phyloP scores from a whole-genome alignment of 1,139 yeast species.

The Blastobotrys illinoisensis region DNA sequence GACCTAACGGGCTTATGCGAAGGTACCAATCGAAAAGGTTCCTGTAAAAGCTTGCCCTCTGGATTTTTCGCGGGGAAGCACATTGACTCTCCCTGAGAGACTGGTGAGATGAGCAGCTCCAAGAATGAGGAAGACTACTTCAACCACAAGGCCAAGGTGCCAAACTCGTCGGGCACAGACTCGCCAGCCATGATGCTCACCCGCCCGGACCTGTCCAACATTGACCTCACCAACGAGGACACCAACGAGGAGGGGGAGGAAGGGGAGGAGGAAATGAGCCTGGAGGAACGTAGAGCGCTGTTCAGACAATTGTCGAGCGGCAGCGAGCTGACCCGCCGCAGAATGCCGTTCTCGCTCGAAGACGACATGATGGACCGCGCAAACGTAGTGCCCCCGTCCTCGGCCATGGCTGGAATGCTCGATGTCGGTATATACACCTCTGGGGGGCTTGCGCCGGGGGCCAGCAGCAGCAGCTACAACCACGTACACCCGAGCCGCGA shows the following conservation, averaged over 20 bases:
- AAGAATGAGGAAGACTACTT: not conserved
- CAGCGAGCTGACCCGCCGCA: not conserved
- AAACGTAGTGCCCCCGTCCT: not conserved
- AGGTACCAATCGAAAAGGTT: not conserved
- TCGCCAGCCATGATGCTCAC: conserved; percentile 10
- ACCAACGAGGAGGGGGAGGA: no score
- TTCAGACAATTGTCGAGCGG: not conserved
- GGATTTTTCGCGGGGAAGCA: not conserved
- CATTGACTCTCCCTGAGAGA: not conserved
- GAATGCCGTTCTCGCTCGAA: not conserved
- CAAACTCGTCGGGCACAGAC: not conserved
- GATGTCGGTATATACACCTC: conserved; percentile 26
- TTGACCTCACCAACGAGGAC: conserved; percentile 4
- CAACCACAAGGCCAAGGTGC: not conserved
- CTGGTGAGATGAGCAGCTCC: not conserved
- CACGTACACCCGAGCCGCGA: not conserved
- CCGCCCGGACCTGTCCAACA: conserved; percentile 10
- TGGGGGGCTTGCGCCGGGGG: conserved; percentile 32
- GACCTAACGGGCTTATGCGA: not conserved
- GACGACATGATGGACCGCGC: not conserved
- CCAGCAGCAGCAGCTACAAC: conserved; percentile 12
- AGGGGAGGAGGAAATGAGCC: not conserved
- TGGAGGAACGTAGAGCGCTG: not conserved
- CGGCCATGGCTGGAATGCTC: conserved; percentile 14
- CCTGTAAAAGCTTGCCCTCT: not conserved